Evolutionary conservation across 177 flowering plant genomes (phyloP).

Genomic region (Vitis hybrid): DNA sequence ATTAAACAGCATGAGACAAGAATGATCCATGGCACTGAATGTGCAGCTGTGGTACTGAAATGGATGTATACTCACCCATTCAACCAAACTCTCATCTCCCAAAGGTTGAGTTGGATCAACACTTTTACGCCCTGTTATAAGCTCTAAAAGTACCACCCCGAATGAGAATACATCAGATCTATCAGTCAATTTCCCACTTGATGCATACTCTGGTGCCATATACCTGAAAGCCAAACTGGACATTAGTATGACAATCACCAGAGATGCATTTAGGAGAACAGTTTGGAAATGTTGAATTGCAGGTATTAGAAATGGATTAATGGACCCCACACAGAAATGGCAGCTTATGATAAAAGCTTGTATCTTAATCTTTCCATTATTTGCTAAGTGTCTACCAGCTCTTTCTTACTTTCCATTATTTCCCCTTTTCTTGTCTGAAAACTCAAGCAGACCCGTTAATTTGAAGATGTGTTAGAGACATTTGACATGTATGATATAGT

Average conservation of each 20-base stretch:
- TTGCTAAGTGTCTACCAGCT: too few relatives aligned
- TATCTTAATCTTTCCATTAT: too few relatives aligned
- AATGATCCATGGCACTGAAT: too few relatives aligned
- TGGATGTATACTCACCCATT: slow-evolving; percentile 43
- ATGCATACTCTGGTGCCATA: slow-evolving; percentile 75
- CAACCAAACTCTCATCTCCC: slow-evolving; percentile 74
- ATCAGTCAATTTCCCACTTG: slow-evolving; percentile 66
- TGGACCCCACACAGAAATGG: too few relatives aligned
- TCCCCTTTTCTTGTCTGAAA: too few relatives aligned
- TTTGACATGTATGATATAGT: neutral
- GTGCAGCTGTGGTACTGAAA: too few relatives aligned
- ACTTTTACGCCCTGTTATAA: slow-evolving; percentile 70
- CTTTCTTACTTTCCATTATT: too few relatives aligned
- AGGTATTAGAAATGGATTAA: too few relatives aligned
- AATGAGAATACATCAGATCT: slow-evolving; percentile 79
- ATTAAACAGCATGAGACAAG: too few relatives aligned
- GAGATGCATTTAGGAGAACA: neutral
- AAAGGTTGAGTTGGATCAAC: slow-evolving; percentile 44
- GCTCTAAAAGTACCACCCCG: slow-evolving; percentile 82
- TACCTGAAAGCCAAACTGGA: slow-evolving; percentile 30
- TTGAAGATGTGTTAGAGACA: neutral
- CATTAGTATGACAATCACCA: neutral
- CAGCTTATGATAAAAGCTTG: too few relatives aligned
- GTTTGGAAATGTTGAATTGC: too few relatives aligned
- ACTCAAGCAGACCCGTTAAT: neutral